A percentile compares a stretch with the other conserved stretches of the same genome.
Evolutionary conservation across 2,329 filamentous ascomycete species (phyloP).

Genomic region (Claviceps quebecensis): DNA sequence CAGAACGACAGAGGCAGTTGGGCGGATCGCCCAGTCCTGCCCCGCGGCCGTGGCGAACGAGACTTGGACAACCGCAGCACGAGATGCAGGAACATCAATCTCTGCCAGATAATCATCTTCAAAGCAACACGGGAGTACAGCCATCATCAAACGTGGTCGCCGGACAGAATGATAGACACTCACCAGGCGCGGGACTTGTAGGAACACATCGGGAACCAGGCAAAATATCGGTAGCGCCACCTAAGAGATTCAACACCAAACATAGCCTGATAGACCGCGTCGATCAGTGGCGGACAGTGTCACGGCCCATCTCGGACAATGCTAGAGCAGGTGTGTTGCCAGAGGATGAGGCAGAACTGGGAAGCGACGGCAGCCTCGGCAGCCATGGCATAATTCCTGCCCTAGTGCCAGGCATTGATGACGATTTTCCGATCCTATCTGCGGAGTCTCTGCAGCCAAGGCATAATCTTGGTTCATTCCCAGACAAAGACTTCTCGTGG

Average conservation of each 20-base stretch:
- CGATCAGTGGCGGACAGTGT: constrained; percentile 4
- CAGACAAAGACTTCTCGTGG: constrained; percentile 41
- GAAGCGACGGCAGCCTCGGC: constrained; percentile 17
- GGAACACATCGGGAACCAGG: neutral
- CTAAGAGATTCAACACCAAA: neutral
- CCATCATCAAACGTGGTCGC: constrained; percentile 5
- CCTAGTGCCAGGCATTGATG: constrained; percentile 25
- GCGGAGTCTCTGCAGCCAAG: constrained; percentile 13
- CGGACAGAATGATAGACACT: constrained; percentile 7
- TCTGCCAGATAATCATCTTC: constrained; percentile 17
- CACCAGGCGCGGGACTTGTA: neutral
- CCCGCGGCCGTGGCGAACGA: constrained; percentile 29
- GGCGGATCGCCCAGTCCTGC: constrained; percentile 38
- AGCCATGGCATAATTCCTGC: constrained; percentile 22
- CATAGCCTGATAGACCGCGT: constrained; percentile 5
- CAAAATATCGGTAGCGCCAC: neutral
- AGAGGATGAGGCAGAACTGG: constrained; percentile 11
- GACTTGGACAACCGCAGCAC: constrained; percentile 14
- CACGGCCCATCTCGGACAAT: neutral
- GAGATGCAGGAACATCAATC: constrained; percentile 17
- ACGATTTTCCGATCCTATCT: constrained; percentile 18
- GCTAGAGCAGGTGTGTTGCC: neutral
- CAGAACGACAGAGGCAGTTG: constrained; percentile 12
- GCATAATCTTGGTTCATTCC: constrained; percentile 18
- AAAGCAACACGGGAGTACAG: constrained; percentile 12